These are phyloP conservation scores for Gonapodya prolifera DNA, from an alignment of 192 early-diverging fungal species.

Conservation along the genomic window DNA sequence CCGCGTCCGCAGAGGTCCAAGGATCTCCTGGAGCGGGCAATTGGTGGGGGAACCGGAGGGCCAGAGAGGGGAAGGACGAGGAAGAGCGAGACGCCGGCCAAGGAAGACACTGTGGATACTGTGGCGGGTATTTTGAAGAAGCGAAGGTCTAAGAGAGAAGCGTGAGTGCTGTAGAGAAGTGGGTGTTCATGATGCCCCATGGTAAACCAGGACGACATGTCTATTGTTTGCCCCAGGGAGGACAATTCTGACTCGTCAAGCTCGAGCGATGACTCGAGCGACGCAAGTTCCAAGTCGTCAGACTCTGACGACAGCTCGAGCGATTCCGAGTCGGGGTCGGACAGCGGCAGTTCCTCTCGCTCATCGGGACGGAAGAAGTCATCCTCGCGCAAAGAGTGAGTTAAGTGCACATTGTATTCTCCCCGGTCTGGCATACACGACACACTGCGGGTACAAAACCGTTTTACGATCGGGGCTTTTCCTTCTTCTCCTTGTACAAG, in stretches of 20 bases:
- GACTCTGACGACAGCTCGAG: not conserved
- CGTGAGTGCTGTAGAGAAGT: too few relatives aligned
- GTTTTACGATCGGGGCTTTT: conserved; percentile 90
- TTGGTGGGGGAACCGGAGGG: too few relatives aligned
- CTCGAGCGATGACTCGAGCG: too few relatives aligned
- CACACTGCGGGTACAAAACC: too few relatives aligned
- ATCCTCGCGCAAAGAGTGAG: not conserved
- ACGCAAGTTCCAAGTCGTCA: too few relatives aligned
- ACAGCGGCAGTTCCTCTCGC: not conserved
- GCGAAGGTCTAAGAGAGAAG: too few relatives aligned
- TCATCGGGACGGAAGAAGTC: not conserved
- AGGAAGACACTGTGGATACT: not conserved
- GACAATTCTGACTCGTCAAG: not conserved
- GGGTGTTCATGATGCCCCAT: too few relatives aligned
- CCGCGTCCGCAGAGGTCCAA: too few relatives aligned
- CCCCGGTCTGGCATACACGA: too few relatives aligned
- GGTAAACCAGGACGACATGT: not conserved
- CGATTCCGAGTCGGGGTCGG: not conserved
- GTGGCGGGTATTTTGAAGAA: too few relatives aligned
- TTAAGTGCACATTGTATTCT: not conserved
- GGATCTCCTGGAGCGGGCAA: too few relatives aligned
- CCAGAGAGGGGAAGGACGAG: not conserved
- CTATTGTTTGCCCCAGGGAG: not conserved
- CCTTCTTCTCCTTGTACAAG: conserved; percentile 99
- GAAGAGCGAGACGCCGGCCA: not conserved